Conservation (phyloP, 768 basidiomycete species). For the Suillus paluster region DNA sequence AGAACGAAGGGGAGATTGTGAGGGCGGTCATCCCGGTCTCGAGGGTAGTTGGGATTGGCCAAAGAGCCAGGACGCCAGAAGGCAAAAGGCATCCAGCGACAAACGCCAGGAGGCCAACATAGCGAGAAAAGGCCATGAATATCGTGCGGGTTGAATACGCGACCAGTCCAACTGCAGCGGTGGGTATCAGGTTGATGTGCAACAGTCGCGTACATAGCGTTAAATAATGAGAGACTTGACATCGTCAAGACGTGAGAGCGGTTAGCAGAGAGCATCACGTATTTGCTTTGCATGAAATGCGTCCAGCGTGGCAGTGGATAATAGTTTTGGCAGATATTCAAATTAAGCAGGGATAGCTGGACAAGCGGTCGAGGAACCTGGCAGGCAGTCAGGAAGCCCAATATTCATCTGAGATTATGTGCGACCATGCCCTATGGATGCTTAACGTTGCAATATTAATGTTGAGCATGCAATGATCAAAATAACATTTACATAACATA, state of each 20-base stretch:
- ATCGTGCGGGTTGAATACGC: not conserved
- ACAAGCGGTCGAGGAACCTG: too few relatives aligned
- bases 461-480: too few relatives aligned
- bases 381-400: too few relatives aligned
- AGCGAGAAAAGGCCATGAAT: constrained; percentile 12
- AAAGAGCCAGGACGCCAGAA: constrained; percentile 23
- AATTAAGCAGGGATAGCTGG: too few relatives aligned
- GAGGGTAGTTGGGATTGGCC: constrained; percentile 37
- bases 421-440: too few relatives aligned
- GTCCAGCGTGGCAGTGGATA: too few relatives aligned
- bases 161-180: not conserved
- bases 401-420: too few relatives aligned
- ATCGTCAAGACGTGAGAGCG: not conserved
- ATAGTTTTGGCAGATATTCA: too few relatives aligned
- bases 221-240: not conserved
- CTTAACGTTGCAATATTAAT: too few relatives aligned
- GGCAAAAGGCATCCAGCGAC: constrained; percentile 9
- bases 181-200: not conserved
- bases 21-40: constrained; percentile 32
- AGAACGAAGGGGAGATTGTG: constrained; percentile 28
- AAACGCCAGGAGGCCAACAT: constrained; percentile 17
- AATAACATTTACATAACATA: too few relatives aligned
- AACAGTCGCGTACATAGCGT: not conserved
- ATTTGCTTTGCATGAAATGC: not conserved
- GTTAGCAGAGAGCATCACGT: too few relatives aligned